phyloP scores from a whole-genome alignment of 2,329 filamentous ascomycete genomes.

The Chrysoporthe austroafricana region DNA sequence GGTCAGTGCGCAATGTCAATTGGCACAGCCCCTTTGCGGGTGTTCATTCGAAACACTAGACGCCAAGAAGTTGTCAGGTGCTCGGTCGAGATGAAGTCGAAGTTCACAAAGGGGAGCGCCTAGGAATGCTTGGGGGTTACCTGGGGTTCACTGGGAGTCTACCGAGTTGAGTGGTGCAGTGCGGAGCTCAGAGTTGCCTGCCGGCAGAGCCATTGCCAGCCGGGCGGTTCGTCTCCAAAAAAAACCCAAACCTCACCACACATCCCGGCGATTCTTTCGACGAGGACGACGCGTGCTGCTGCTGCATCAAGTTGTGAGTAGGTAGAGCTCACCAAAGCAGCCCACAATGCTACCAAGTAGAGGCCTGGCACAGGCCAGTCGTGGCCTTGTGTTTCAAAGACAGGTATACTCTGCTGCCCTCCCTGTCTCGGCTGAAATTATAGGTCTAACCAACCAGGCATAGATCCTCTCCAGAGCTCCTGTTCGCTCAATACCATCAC shows the following conservation, averaged over 20 bases:
- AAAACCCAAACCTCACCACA: neutral
- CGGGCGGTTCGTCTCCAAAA: neutral
- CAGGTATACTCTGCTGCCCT: conserved; percentile 35
- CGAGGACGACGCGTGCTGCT: neutral
- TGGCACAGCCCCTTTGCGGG: neutral
- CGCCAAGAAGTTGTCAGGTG: conserved; percentile 11
- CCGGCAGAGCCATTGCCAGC: neutral
- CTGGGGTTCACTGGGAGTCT: neutral
- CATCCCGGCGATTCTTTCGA: neutral
- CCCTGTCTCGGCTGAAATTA: neutral
- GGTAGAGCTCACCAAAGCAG: conserved; percentile 21
- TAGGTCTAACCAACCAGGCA: conserved; percentile 15
- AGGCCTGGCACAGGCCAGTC: conserved; percentile 53
- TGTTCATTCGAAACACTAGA: conserved; percentile 13
- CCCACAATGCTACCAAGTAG: conserved; percentile 58
- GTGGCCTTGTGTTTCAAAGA: conserved; percentile 46
- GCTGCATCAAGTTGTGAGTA: conserved; percentile 2
- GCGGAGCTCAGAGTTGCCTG: neutral
- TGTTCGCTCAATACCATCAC: conserved; percentile 25
- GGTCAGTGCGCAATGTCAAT: neutral
- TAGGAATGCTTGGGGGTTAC: too few relatives aligned
- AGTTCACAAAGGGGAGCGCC: neutral
- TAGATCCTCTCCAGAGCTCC: conserved; percentile 23
- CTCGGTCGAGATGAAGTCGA: conserved; percentile 1
- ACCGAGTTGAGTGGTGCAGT: too few relatives aligned